Evolutionary conservation across 352 stramenopile species (phyloP).

Genomic region (Pythium grandisporangium): DNA sequence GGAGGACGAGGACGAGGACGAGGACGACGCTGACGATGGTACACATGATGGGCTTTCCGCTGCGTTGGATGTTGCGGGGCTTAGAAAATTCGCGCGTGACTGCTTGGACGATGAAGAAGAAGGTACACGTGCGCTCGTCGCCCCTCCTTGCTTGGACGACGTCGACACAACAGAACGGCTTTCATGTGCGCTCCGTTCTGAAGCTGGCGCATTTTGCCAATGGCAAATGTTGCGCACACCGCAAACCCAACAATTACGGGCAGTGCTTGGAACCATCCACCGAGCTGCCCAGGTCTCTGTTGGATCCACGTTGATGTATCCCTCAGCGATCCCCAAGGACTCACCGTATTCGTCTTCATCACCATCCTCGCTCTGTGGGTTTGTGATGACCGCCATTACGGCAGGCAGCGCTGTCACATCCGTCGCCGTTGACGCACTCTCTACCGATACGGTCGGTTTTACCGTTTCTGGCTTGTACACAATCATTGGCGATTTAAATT

Average conservation of each 20-base stretch:
- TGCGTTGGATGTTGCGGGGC: too few relatives aligned
- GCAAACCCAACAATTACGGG: constrained; percentile 65
- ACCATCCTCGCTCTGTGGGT: constrained; percentile 44
- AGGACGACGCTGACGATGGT: too few relatives aligned
- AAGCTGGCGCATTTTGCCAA: constrained; percentile 17
- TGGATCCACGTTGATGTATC: constrained; percentile 68
- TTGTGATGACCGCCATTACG: constrained; percentile 69
- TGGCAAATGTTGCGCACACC: constrained; percentile 63
- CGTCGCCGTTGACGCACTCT: not conserved
- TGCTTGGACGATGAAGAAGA: too few relatives aligned
- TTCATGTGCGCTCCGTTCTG: not conserved
- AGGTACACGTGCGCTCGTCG: too few relatives aligned
- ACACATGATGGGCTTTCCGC: too few relatives aligned
- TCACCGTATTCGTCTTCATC: too few relatives aligned
- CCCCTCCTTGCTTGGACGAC: too few relatives aligned
- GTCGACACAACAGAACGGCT: not conserved
- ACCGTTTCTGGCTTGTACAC: constrained; percentile 45
- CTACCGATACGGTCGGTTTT: constrained; percentile 6
- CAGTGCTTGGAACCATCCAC: constrained; percentile 59
- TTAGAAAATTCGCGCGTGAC: too few relatives aligned
- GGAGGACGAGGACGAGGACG: too few relatives aligned
- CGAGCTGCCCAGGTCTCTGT: constrained; percentile 53
- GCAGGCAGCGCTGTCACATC: constrained; percentile 14
- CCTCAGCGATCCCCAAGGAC: too few relatives aligned
- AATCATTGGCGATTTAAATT: constrained; percentile 67